Base-by-base conservation (phyloP, 441 rosid species). In the Melastoma candidum region DNA sequence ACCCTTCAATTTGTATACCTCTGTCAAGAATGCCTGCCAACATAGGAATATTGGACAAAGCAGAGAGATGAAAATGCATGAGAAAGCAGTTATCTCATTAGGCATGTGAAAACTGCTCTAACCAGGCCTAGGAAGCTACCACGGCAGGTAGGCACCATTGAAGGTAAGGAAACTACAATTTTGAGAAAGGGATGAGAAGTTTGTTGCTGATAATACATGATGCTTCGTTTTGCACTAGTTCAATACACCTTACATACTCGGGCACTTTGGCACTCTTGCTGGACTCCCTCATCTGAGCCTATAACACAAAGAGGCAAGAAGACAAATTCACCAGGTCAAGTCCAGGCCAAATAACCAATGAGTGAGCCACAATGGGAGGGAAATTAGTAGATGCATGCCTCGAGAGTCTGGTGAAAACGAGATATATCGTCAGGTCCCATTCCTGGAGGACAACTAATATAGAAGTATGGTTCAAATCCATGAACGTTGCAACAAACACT, bases 381-480 rank as follows among this genome's bases (percentile, higher is more conserved):
- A 25, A 59, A 58, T 17, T 32, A 11, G 45, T 14, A 41, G 53
- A 41, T 70, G 54, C 36, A 45, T 77, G 89, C 99, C 97, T 93
- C 99, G 46, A 93, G 97, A 69, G 17, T 66, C 57, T 81, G 80
- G 67, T 83, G 93, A 73, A 93, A 82, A 46, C 47, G 75, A 26
- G 97, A 85, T 13, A 89, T 87, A 59, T 84, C 96, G 70, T 89
- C 97, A 3, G 95, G 89, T 1, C 85, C 90, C 95, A 89, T 89
- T 61, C 95, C 97, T 2, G 73, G 73, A 67, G 95, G 97, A 69
- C 95, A 84, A 59, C 77, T 72, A 60, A 89, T 79, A 68, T 89
- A 93, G 73, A 93, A 87, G 74, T 93, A 93, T 1, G 96, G 99
- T 76, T 93, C 95, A 59, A 93, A 93, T 44, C 99, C 97, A 74